Evolutionary conservation across 1,284 basidiomycete genomes (phyloP), one percentile per base, ranked within the genome.

Genomic region (Marasmius sp.): DNA sequence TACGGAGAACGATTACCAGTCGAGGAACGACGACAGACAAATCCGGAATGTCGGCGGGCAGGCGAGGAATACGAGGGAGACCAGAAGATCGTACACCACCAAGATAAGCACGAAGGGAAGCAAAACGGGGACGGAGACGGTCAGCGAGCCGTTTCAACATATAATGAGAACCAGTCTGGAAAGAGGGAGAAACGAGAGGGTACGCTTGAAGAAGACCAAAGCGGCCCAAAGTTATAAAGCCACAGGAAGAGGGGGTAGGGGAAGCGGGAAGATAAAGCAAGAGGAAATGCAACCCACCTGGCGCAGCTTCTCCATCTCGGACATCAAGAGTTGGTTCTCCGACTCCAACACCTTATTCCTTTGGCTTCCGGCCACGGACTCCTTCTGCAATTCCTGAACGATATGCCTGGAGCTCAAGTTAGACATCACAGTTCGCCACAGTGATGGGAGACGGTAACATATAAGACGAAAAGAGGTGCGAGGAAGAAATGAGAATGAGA

Each of bases 331-430:
- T 63, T 82, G 82, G 66, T 94, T 92, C 77, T 96, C 94, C 9
- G 85, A 82, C 70, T 93, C 86, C 38, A 94, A 75, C 45, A 89
- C 73, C 70, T 90, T 91, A 73, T 86, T 87, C 66, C 83, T 81
- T 63, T 91, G 86, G 18, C 45, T 51, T 27, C 54, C 38, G 12
- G 37, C 39, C 47, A 34, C 52, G 20, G 45, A 45, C 27, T 97
- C 95, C 67, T 91, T 88, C 71, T 92, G 91, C 50, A 97, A 80
- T 69, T 95, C 91, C 69, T 93, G 89, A 33, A 97, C 86, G 68
- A 97, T 93, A 71, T 94, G 91, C 73, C 91, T 93, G 67, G 12
- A 6, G 61, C 58, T 38, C 14, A 33, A 58, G 38, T 47, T 22
- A 41, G 43, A 18, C 9, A 20, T 41, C 36, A 18, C 14, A 11